Conservation (phyloP, 768 basidiomycete genomes). For the Rhodotorula taiwanensis region DNA sequence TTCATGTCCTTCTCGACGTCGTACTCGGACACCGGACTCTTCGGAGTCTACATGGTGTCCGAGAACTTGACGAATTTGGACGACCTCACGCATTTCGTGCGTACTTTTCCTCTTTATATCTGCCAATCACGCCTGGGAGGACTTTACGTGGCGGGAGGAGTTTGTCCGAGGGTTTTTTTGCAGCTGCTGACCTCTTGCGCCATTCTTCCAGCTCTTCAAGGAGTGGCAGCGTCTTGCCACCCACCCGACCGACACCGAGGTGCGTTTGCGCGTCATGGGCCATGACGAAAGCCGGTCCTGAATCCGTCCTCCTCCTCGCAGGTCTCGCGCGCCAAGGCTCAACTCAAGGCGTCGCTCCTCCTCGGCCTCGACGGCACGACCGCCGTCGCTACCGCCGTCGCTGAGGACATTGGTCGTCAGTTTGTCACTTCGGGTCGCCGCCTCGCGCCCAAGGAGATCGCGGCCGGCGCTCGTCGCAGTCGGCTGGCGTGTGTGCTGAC, state of each 20-base stretch:
- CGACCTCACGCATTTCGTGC: slow-evolving; percentile 88
- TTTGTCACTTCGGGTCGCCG: slow-evolving; percentile 87
- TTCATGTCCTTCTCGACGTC: slow-evolving; percentile 99
- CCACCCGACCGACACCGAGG: slow-evolving; percentile 56
- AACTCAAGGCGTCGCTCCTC: slow-evolving; percentile 89
- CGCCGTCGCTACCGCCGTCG: too few relatives aligned
- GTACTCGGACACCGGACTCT: slow-evolving; percentile 96
- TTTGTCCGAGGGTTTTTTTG: too few relatives aligned
- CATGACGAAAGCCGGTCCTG: not conserved
- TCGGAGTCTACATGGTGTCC: slow-evolving; percentile 79
- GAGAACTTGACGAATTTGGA: slow-evolving; percentile 93
- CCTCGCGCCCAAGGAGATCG: slow-evolving; percentile 86
- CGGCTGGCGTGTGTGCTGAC: too few relatives aligned
- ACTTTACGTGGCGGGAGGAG: too few relatives aligned
- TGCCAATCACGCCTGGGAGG: too few relatives aligned
- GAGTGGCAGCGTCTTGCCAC: slow-evolving; percentile 72
- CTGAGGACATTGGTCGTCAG: slow-evolving; percentile 97
- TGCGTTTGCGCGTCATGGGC: not conserved
- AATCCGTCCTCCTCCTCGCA: slow-evolving; percentile 60
- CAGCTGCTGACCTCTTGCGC: too few relatives aligned
- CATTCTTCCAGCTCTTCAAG: slow-evolving; percentile 54
- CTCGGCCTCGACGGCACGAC: slow-evolving; percentile 91
- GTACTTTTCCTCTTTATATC: too few relatives aligned
- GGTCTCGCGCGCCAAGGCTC: slow-evolving; percentile 87
- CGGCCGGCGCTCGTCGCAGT: slow-evolving; percentile 83